Conservation (phyloP, 441 rosid species). For the California macrophylla region DNA sequence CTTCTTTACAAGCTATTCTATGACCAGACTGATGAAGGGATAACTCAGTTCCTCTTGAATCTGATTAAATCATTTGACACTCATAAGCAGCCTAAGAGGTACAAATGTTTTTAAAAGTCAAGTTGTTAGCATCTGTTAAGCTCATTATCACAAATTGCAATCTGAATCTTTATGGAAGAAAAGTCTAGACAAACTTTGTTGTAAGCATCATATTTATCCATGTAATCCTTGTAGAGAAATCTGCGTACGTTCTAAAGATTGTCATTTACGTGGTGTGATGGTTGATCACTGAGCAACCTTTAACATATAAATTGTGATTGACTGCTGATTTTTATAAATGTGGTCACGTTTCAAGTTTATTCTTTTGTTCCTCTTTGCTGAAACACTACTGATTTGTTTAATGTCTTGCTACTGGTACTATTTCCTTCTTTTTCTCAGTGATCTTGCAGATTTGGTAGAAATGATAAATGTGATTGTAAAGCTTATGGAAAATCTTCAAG, state of each 20-base stretch:
- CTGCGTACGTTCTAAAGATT: background rate
- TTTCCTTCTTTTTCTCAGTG: slow-evolving; percentile 41
- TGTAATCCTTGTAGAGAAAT: background rate
- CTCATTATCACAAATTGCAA: background rate
- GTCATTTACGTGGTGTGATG: background rate
- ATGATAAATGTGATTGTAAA: slow-evolving; percentile 49
- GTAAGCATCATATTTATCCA: background rate
- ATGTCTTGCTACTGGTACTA: slow-evolving; percentile 17
- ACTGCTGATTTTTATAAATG: background rate
- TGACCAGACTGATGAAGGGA: slow-evolving; percentile 92
- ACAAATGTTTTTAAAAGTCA: background rate
- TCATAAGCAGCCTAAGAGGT: slow-evolving; percentile 89
- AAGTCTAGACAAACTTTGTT: background rate
- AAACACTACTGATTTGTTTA: background rate
- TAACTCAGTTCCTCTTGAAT: slow-evolving; percentile 83
- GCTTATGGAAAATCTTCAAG: slow-evolving; percentile 89
- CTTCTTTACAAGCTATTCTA: slow-evolving; percentile 93
- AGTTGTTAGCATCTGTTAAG: background rate
- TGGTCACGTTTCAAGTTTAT: background rate
- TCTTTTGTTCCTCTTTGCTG: background rate
- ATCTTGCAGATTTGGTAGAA: slow-evolving; percentile 92
- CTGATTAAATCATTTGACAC: slow-evolving; percentile 66
- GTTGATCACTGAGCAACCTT: background rate
- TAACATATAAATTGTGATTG: background rate
- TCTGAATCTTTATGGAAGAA: background rate